Percentiles rank a stretch among this genome's conserved stretches.
These are phyloP conservation scores for Talaromyces sp. DNA, from an alignment of 2,329 filamentous ascomycete genomes.

Conservation along the genomic window DNA sequence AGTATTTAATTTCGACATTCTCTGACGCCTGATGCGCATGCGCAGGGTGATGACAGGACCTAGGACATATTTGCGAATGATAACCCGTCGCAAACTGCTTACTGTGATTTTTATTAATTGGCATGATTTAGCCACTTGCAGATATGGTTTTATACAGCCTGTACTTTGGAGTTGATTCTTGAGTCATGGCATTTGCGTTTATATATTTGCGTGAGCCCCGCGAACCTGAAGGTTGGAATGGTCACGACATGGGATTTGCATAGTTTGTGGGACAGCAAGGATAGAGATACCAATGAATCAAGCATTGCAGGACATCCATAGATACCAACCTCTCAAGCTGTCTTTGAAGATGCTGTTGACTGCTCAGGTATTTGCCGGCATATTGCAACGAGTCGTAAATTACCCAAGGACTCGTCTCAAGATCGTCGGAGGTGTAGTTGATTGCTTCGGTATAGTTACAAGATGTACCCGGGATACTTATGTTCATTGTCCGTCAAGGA, in stretches of 20 bases:
- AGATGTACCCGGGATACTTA: neutral
- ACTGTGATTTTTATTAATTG: conserved; percentile 1
- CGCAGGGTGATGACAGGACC: neutral
- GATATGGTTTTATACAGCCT: neutral
- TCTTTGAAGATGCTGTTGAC: neutral
- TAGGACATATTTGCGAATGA: neutral
- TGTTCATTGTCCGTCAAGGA: neutral
- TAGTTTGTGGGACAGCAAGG: neutral
- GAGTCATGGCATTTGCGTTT: neutral
- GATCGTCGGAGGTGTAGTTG: neutral
- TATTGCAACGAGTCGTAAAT: neutral
- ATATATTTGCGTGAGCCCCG: neutral
- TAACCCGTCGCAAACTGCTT: neutral
- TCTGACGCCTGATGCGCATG: neutral
- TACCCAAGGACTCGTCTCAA: neutral
- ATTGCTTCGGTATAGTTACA: neutral
- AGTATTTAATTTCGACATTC: neutral
- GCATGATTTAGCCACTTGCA: neutral
- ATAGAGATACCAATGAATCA: conserved; percentile 2
- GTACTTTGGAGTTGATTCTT: neutral
- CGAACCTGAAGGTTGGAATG: neutral
- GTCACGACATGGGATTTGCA: neutral
- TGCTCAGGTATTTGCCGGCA: neutral
- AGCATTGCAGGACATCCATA: neutral
- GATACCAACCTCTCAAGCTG: too few species aligned